Base-by-base conservation (phyloP, 148 eudicot genomes). In the Fagopyrum tataricum region DNA sequence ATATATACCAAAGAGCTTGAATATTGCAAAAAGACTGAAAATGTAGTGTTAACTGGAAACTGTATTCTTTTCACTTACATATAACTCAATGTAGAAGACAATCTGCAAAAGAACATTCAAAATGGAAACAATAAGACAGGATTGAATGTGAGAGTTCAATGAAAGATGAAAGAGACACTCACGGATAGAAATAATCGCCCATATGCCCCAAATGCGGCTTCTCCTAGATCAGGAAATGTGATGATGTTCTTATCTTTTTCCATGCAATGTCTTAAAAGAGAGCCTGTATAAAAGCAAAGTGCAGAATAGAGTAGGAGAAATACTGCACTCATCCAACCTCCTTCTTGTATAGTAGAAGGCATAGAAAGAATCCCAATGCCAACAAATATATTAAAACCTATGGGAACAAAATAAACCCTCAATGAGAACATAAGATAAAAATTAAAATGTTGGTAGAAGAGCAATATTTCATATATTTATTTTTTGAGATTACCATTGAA, bases 321-420 rank as follows among this genome's bases (percentile, higher is more conserved):
- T 13, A 11, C 84, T 74, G 90, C 78, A 80, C 97, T 83, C 44
- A 80, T 86, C 98, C 98, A 94, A 26, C 98, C 98, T 10, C 83
- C 98, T 80, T 91, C 82, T 76, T 82, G 87, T 70, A 94, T 80
- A 4, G 97, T 86, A 11, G 85, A 85, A 14, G 98, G 97, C 46
- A 89, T 85, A 14, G 98, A 91, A 6, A 94, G 87, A 67, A 94
- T 82, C 77, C 96, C 98, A 44, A 91, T 88, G 55, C 97, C 98
- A 46, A 88, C 95, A 83, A 94, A 76, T 70, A 90, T 84, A 78
- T 88, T 94, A 44, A 91, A 66, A 9, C 93, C 98, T 94, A 78
- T 49, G 0, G 6, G 56, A 6, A 41, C 8, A 64, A 21, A 15
- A 64, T 5, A 12, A 21, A 23, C 13, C 13, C 18, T 67, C 4